Conservation (phyloP, 2,329 filamentous ascomycete species). For the Fusarium denticulatum region DNA sequence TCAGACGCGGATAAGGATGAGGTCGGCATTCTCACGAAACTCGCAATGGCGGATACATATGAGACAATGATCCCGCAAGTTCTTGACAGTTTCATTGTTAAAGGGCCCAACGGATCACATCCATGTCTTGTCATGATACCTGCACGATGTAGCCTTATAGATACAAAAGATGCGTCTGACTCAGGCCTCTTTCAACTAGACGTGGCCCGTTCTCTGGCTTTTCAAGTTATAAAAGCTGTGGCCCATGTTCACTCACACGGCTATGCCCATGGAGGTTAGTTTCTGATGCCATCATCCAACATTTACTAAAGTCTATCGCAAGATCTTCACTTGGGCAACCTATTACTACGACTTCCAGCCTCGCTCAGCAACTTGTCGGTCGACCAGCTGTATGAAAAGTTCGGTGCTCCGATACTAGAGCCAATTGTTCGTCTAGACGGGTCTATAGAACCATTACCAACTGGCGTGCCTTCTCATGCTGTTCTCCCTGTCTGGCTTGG, state of each 20-base stretch:
- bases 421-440: slow-evolving; percentile 33
- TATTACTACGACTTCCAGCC: slow-evolving; percentile 43
- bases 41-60: neutral
- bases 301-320: neutral
- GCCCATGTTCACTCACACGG: slow-evolving; percentile 43
- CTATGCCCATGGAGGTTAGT: slow-evolving; percentile 47
- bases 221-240: slow-evolving; percentile 46
- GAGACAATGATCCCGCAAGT: slow-evolving; percentile 24
- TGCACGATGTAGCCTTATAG: slow-evolving; percentile 41
- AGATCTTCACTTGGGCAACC: slow-evolving; percentile 50
- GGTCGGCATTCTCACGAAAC: slow-evolving; percentile 37
- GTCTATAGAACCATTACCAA: slow-evolving; percentile 12
- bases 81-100: slow-evolving; percentile 41
- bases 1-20: slow-evolving; percentile 40
- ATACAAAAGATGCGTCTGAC: slow-evolving; percentile 30
- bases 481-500: slow-evolving; percentile 50
- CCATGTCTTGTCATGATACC: slow-evolving; percentile 42
- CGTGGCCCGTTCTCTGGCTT: slow-evolving; percentile 43
- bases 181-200: slow-evolving; percentile 38
- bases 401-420: slow-evolving; percentile 36
- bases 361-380: slow-evolving; percentile 36
- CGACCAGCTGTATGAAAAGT: slow-evolving; percentile 41
- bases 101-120: slow-evolving; percentile 45
- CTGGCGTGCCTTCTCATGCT: slow-evolving; percentile 44
- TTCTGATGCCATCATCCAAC: neutral